Evolutionary conservation across 2,329 filamentous ascomycete genomes (phyloP).

Genomic region (Aspergillus sp.): DNA sequence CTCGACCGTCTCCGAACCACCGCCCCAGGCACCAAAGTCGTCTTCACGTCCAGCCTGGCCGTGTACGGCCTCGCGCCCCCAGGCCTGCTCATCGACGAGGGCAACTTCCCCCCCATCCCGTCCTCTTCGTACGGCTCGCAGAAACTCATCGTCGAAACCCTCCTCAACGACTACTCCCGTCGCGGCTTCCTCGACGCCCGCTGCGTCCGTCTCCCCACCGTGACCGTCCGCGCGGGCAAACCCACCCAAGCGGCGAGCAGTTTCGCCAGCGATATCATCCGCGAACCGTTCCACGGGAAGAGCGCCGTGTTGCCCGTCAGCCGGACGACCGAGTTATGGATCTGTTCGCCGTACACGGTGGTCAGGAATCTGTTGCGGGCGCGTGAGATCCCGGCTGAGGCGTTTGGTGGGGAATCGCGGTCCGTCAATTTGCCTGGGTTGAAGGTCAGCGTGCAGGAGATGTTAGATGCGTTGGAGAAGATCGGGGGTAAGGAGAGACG

Average conservation of each 20-base stretch:
- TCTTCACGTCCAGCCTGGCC: slow-evolving; percentile 51
- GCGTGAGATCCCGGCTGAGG: slow-evolving; percentile 50
- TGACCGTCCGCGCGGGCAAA: slow-evolving; percentile 52
- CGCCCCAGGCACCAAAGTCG: slow-evolving; percentile 48
- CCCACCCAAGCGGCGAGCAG: slow-evolving; percentile 53
- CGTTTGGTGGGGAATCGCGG: slow-evolving; percentile 54
- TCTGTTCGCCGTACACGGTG: slow-evolving; percentile 56
- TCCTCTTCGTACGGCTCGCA: slow-evolving; percentile 53
- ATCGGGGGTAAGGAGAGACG: slow-evolving; percentile 58
- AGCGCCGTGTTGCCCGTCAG: slow-evolving; percentile 53
- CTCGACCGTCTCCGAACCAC: slow-evolving; percentile 49
- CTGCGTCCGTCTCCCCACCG: slow-evolving; percentile 50
- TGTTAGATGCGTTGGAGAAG: slow-evolving; percentile 58
- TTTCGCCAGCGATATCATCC: slow-evolving; percentile 54
- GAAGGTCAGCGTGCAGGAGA: slow-evolving; percentile 58
- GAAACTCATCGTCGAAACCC: slow-evolving; percentile 52
- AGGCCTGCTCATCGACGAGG: slow-evolving; percentile 43
- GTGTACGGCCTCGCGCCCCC: slow-evolving; percentile 52
- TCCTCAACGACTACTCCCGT: slow-evolving; percentile 54
- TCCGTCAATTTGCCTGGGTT: slow-evolving; percentile 57
- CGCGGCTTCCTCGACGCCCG: slow-evolving; percentile 50
- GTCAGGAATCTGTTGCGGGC: slow-evolving; percentile 56
- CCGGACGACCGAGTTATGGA: slow-evolving; percentile 56
- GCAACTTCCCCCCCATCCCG: slow-evolving; percentile 48
- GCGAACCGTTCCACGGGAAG: slow-evolving; percentile 52